Conservation (phyloP, 169 alveolate genomes). For the Plasmodium berghei region DNA sequence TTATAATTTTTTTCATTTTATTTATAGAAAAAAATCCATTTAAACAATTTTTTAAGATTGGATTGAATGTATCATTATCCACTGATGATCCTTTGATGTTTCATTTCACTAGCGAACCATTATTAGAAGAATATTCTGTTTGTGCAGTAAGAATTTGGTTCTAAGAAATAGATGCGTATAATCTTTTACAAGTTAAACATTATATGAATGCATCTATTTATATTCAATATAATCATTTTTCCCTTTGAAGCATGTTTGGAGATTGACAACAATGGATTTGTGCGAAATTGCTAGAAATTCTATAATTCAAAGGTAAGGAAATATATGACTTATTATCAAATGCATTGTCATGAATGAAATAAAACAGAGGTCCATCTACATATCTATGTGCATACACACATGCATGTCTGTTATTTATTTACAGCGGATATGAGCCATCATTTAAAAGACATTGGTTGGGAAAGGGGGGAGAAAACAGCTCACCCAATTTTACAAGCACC, state of each 20-base stretch:
- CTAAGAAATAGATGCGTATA: not conserved
- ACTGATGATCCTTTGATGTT: slow-evolving; percentile 96
- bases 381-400: no score
- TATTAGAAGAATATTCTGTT: slow-evolving; percentile 94
- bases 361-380: no score
- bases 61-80: slow-evolving; percentile 93
- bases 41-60: slow-evolving; percentile 89
- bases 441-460: slow-evolving; percentile 86
- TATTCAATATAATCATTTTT: slow-evolving; percentile 3
- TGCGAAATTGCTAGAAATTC: slow-evolving; percentile 94
- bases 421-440: slow-evolving; percentile 80
- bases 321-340: not conserved
- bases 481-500: slow-evolving; percentile 25
- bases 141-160: slow-evolving; percentile 79
- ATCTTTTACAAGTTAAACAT: not conserved
- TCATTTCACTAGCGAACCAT: slow-evolving; percentile 93
- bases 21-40: slow-evolving; percentile 90
- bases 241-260: slow-evolving; percentile 87
- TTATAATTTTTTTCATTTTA: slow-evolving; percentile 26
- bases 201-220: not conserved
- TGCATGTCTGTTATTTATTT: not conserved
- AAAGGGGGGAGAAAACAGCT: not conserved
- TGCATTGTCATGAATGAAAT: not conserved
- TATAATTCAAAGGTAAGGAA: slow-evolving; percentile 87
- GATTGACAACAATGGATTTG: slow-evolving; percentile 89